Base-by-base conservation (phyloP, 1,284 basidiomycete genomes). In the Ustilago bromivora region DNA sequence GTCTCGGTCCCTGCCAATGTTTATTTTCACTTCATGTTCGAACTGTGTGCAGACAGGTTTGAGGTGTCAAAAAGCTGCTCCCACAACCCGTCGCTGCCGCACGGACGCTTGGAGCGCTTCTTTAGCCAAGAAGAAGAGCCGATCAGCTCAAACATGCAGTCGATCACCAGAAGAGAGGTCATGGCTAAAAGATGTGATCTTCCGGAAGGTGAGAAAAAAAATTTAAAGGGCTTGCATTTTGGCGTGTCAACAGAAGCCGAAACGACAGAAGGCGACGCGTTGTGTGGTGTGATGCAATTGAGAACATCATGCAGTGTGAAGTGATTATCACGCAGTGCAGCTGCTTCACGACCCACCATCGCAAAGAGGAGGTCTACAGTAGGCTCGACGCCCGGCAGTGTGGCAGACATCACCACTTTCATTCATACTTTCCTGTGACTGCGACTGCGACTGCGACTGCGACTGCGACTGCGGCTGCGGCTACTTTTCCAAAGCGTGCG, bases 241-340 rank as follows among this genome's bases (percentile, higher is more conserved):
- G 32, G 35, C 35, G 52, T 54, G 52, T 35, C 52, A 36, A 36
- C 32, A 54, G 34, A 54, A 31, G 52, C 34, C 52, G 52, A 54
- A 38, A 19, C 34, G 52, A 54, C 52, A 54, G 52, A n/a, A 54
- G 52, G 52, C 52, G 52, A 54, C 52, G 52, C 52, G 52, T 36
- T 12, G 34, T 54, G 52, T 36, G 31, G n/a, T 54, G 52, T 54
- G 52, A 54, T 35, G n/a, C 28, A 17, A 54, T 8, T 17, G n/a
- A 19, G 23, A 54, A 34, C 31, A 17, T 17, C 4, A 7, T 32
- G 43, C 43, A 46, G 43, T 4, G 15, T 3, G 23, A 28, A 28
- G 23, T 28, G 23, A 28, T 28, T 28, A 28, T 28, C 23, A 28
- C 23, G 23, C 36, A 38, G 36, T 38, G 36, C 36, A 38, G 36